Conservation (phyloP, 345 rosid species). For the Gossypium raimondii region DNA sequence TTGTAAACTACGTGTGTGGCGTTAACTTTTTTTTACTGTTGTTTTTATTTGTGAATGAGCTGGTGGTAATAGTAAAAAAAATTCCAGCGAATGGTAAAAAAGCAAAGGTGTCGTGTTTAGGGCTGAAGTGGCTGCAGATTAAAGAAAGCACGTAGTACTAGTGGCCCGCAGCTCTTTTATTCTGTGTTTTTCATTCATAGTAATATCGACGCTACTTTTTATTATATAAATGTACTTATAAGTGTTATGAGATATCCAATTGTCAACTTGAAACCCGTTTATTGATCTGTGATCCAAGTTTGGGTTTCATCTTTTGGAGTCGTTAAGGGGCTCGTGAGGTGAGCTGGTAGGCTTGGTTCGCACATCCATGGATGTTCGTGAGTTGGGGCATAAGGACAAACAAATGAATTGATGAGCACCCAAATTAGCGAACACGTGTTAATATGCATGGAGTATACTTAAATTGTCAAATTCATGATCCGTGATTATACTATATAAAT, state of each 20-base stretch:
- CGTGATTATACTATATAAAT: no score
- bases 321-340: no score
- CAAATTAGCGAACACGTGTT: accelerated
- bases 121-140: slow-evolving; percentile 68
- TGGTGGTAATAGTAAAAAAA: slow-evolving; percentile 21
- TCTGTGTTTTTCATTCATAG: no score
- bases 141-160: neutral
- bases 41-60: neutral
- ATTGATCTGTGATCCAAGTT: no score
- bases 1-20: neutral
- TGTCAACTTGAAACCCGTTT: no score
- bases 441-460: accelerated
- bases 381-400: no score
- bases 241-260: no score
- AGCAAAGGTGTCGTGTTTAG: neutral
- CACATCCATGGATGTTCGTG: accelerated
- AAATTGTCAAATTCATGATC: no score
- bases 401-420: no score
- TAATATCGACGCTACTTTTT: neutral
- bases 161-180: slow-evolving; percentile 69
- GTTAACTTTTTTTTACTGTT: neutral
- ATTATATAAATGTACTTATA: neutral
- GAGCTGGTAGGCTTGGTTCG: no score
- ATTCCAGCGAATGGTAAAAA: neutral
- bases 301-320: accelerated